phyloP scores from a whole-genome alignment of 148 eudicot species.

The Vaccinium myrtillus region DNA sequence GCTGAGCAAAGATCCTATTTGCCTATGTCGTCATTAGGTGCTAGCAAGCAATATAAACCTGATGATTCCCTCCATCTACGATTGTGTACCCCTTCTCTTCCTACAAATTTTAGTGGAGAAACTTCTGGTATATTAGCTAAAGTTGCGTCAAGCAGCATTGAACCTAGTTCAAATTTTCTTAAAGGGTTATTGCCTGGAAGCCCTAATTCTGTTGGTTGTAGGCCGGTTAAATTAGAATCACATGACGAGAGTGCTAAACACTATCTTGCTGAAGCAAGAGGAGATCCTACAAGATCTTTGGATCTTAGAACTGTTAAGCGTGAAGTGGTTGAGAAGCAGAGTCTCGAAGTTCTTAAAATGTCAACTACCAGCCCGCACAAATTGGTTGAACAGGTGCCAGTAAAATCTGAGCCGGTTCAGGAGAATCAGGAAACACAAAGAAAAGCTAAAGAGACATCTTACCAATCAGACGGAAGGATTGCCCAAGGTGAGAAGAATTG shows the following conservation, averaged over 20 bases:
- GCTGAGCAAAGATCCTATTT: constrained; percentile 15
- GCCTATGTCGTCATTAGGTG: background rate
- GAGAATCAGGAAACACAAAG: constrained; percentile 13
- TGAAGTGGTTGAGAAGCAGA: constrained; percentile 21
- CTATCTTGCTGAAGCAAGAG: constrained; percentile 9
- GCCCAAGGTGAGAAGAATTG: constrained; percentile 21
- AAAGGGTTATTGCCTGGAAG: background rate
- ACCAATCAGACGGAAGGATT: constrained; percentile 20
- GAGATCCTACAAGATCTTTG: constrained; percentile 14
- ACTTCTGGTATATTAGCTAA: constrained; percentile 15
- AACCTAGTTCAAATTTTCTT: constrained; percentile 7
- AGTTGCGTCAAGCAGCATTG: constrained; percentile 10
- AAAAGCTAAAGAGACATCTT: constrained; percentile 3
- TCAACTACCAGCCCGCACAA: constrained; percentile 16
- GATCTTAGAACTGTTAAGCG: constrained; percentile 16
- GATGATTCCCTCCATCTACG: constrained; percentile 29
- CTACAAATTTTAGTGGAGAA: background rate
- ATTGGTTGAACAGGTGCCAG: constrained; percentile 14
- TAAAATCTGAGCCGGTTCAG: constrained; percentile 33
- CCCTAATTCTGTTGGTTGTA: constrained; percentile 10
- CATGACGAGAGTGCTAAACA: constrained; percentile 22
- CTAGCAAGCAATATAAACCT: constrained; percentile 3
- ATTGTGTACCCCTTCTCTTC: constrained; percentile 20
- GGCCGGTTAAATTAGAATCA: constrained; percentile 35
- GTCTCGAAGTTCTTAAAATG: constrained; percentile 11